Evolutionary conservation across 2,329 filamentous ascomycete species (phyloP).

Genomic region (Escovopsis weberi): DNA sequence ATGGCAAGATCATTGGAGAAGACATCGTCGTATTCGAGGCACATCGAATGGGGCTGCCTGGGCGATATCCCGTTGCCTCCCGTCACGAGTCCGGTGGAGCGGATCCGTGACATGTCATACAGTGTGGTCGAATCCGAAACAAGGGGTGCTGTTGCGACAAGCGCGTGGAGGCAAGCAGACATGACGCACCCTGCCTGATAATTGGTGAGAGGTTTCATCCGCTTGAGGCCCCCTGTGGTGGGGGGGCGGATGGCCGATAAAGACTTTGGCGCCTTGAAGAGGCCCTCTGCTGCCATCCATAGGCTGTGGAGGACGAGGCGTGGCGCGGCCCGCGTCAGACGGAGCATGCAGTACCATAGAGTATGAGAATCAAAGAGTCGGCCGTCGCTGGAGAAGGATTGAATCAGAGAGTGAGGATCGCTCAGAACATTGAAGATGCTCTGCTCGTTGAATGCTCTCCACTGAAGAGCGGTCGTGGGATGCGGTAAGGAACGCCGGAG

Average conservation of each 20-base stretch:
- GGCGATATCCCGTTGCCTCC: constrained; percentile 30
- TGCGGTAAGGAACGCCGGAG: constrained; percentile 4
- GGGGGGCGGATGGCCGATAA: constrained; percentile 25
- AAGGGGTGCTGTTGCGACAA: constrained; percentile 43
- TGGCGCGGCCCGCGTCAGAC: constrained; percentile 41
- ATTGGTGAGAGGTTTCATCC: constrained; percentile 19
- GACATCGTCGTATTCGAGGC: constrained; percentile 46
- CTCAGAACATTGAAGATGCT: constrained; percentile 50
- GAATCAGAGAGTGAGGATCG: constrained; percentile 37
- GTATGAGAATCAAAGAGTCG: constrained; percentile 44
- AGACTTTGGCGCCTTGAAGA: constrained; percentile 41
- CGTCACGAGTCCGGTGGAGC: constrained; percentile 38
- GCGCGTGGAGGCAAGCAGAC: constrained; percentile 47
- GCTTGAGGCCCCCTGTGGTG: constrained; percentile 3
- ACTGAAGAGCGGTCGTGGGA: constrained; percentile 23
- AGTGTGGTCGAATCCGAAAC: constrained; percentile 32
- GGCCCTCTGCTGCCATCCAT: constrained; percentile 43
- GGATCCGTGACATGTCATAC: constrained; percentile 45
- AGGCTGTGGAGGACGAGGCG: constrained; percentile 48
- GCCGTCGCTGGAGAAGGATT: constrained; percentile 40
- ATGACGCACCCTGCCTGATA: constrained; percentile 37
- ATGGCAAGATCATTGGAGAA: constrained; percentile 47
- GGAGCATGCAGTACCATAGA: constrained; percentile 48
- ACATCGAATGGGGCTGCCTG: constrained; percentile 33
- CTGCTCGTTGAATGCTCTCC: constrained; percentile 49